Percentiles rank a stretch among this genome's conserved stretches.
phyloP scores from a whole-genome alignment of 2,329 filamentous ascomycete genomes.

The Fusarium sp. region DNA sequence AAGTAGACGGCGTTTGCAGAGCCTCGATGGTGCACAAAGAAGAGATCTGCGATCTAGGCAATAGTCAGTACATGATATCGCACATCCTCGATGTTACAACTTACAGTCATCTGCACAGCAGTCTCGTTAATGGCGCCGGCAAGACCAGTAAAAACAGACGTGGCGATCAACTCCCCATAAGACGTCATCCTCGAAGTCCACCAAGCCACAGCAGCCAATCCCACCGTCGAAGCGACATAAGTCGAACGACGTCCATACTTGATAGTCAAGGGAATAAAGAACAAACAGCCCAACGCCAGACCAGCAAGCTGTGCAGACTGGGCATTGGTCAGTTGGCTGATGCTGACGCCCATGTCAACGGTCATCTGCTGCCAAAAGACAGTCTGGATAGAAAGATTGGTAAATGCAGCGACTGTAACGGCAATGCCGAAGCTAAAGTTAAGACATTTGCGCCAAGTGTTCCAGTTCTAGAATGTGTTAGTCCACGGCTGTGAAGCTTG shows the following conservation, averaged over 20 bases:
- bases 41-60: slow-evolving; percentile 50
- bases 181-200: slow-evolving; percentile 44
- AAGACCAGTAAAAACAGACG: slow-evolving; percentile 51
- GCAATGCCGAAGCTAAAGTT: slow-evolving; percentile 49
- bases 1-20: slow-evolving; percentile 53
- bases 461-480: slow-evolving; percentile 48
- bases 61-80: neutral
- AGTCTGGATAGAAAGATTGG: slow-evolving; percentile 45
- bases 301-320: slow-evolving; percentile 51
- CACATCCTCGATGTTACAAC: accelerated
- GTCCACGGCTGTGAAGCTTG: neutral
- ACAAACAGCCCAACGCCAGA: slow-evolving; percentile 52
- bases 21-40: slow-evolving; percentile 53
- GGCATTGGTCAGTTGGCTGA: slow-evolving; percentile 46
- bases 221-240: slow-evolving; percentile 48
- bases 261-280: slow-evolving; percentile 54
- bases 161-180: slow-evolving; percentile 45
- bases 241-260: slow-evolving; percentile 54
- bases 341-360: slow-evolving; percentile 48
- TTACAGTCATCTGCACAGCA: slow-evolving; percentile 55
- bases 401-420: slow-evolving; percentile 50
- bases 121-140: slow-evolving; percentile 58
- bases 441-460: slow-evolving; percentile 48
- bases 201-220: slow-evolving; percentile 45
- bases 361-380: slow-evolving; percentile 55